phyloP scores from a whole-genome alignment of 257 asterid species.

The Leonotis leonurus region DNA sequence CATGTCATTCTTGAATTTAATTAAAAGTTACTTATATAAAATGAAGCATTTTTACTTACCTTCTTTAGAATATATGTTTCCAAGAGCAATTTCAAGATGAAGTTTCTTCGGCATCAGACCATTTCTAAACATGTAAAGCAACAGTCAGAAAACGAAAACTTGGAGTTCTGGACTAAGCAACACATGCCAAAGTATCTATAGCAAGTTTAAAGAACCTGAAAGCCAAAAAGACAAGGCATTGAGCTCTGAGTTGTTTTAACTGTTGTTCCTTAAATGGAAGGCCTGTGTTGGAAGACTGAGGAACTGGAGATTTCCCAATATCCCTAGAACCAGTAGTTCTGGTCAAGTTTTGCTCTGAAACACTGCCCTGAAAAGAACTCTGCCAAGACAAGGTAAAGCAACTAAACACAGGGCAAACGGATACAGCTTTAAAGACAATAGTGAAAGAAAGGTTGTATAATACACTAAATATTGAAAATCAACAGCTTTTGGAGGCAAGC shows the following conservation, averaged over 20 bases:
- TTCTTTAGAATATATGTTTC: slow-evolving; percentile 66
- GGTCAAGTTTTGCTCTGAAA: slow-evolving; percentile 45
- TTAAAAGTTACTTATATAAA: not conserved
- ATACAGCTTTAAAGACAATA: not conserved
- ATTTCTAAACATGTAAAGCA: slow-evolving; percentile 48
- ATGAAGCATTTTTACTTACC: slow-evolving; percentile 43
- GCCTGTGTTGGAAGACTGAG: slow-evolving; percentile 51
- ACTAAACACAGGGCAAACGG: slow-evolving; percentile 11
- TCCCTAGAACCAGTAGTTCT: slow-evolving; percentile 60
- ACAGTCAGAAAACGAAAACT: slow-evolving; percentile 17
- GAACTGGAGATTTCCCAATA: slow-evolving; percentile 65
- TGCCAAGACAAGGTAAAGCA: slow-evolving; percentile 27
- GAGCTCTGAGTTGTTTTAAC: slow-evolving; percentile 96
- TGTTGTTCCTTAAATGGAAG: slow-evolving; percentile 92
- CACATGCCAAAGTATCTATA: slow-evolving; percentile 3
- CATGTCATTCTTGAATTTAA: slow-evolving; percentile 15
- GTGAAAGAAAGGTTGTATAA: not conserved
- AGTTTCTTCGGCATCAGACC: slow-evolving; percentile 88
- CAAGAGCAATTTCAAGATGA: slow-evolving; percentile 98
- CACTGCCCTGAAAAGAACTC: slow-evolving; percentile 49
- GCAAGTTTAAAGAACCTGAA: slow-evolving; percentile 50
- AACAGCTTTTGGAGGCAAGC: slow-evolving; percentile 14
- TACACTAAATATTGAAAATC: slow-evolving; percentile 3
- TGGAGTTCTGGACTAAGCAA: slow-evolving; percentile 6
- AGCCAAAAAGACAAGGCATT: slow-evolving; percentile 96